Percentiles rank a stretch among this genome's conserved stretches.
Evolutionary conservation across 192 early-diverging fungal genomes (phyloP).

Genomic region (Spinellus fusiger): DNA sequence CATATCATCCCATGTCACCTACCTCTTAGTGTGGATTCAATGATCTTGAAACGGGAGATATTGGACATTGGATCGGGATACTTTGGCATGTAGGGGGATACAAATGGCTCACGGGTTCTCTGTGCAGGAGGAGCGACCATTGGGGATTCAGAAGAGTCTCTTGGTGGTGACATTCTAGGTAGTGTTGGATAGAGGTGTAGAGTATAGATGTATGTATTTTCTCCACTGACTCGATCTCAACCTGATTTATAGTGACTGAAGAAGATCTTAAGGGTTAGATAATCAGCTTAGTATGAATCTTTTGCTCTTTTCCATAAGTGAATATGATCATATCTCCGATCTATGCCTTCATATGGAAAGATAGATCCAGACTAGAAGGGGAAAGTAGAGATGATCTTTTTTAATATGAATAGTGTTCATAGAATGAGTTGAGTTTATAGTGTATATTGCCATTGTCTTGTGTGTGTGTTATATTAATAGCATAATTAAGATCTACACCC

Average conservation of each 20-base stretch:
- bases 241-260: no score
- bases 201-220: no score
- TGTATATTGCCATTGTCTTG: no score
- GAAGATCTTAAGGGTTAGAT: no score
- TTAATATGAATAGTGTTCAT: background rate
- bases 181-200: background rate
- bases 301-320: background rate
- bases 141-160: constrained; percentile 2
- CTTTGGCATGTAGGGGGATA: constrained; percentile 44
- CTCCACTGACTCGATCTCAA: no score
- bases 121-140: background rate
- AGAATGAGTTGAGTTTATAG: background rate
- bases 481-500: no score
- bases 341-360: background rate
- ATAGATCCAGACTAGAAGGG: background rate
- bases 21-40: constrained; percentile 93
- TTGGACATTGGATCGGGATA: constrained; percentile 69
- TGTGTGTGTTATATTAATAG: no score
- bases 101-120: constrained; percentile 26
- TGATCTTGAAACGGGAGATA: constrained; percentile 89
- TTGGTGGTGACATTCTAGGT: constrained; percentile 13
- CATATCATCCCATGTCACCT: no score
- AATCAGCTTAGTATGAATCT: background rate
- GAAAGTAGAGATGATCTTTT: background rate
- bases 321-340: background rate